phyloP scores from a whole-genome alignment of 768 basidiomycete species.

The Austroboletus eburneus region DNA sequence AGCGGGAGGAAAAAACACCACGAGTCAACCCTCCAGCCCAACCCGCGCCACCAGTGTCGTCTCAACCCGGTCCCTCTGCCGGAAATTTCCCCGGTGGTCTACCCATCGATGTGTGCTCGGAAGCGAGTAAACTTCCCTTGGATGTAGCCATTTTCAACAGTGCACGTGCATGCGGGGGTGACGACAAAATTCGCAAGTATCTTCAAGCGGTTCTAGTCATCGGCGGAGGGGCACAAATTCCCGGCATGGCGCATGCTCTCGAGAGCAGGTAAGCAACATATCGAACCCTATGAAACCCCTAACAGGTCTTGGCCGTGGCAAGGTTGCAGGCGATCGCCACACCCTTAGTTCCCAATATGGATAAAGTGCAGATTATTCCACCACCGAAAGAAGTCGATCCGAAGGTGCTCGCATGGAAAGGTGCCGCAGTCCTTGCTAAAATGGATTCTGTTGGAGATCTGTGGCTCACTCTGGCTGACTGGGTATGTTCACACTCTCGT shows the following conservation, averaged over 20 bases:
- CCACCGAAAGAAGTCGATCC: slow-evolving; percentile 93
- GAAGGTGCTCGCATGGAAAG: slow-evolving; percentile 90
- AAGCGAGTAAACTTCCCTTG: slow-evolving; percentile 85
- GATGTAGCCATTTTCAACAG: slow-evolving; percentile 94
- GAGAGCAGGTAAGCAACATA: slow-evolving; percentile 65
- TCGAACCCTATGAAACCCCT: too few species aligned
- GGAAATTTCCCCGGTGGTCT: slow-evolving; percentile 39
- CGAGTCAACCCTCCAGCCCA: slow-evolving; percentile 26
- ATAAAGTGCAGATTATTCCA: slow-evolving; percentile 89
- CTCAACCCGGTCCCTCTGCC: slow-evolving; percentile 21
- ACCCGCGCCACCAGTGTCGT: slow-evolving; percentile 10
- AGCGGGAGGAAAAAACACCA: slow-evolving; percentile 36
- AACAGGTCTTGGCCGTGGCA: too few species aligned
- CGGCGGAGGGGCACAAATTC: slow-evolving; percentile 76
- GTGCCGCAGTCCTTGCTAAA: slow-evolving; percentile 84
- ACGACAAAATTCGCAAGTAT: slow-evolving; percentile 88
- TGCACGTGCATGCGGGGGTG: slow-evolving; percentile 79
- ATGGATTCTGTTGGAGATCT: slow-evolving; percentile 88
- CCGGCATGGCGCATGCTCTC: slow-evolving; percentile 80
- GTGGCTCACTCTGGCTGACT: slow-evolving; percentile 85
- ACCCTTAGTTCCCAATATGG: slow-evolving; percentile 77
- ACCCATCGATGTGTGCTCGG: slow-evolving; percentile 74
- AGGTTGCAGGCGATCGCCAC: slow-evolving; percentile 79
- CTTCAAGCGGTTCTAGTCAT: slow-evolving; percentile 84
- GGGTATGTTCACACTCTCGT: slow-evolving; percentile 49